Conservation (phyloP, 139 green algal genomes). For the Microglena sp. region DNA sequence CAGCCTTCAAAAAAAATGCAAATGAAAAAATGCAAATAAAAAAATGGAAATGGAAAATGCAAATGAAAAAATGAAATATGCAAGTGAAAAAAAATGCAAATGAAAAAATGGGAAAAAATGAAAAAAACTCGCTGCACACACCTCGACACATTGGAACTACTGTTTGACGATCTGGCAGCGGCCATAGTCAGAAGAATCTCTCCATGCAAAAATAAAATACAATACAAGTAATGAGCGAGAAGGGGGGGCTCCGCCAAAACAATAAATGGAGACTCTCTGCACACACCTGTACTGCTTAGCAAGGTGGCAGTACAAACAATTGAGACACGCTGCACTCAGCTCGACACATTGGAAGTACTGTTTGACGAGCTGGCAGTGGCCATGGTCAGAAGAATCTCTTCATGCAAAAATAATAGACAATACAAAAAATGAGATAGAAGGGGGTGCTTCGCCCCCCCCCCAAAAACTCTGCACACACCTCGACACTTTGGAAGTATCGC, state of each 20-base stretch:
- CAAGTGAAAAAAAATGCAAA: too few relatives aligned
- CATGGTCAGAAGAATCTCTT: too few relatives aligned
- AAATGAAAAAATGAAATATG: too few relatives aligned
- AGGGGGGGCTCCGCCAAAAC: not conserved
- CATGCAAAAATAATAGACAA: too few relatives aligned
- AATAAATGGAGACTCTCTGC: not conserved
- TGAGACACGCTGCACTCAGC: not conserved
- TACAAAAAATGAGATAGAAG: too few relatives aligned
- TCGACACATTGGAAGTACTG: not conserved
- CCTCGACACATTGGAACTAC: constrained; percentile 43
- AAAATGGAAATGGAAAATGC: too few relatives aligned
- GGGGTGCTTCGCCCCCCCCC: too few relatives aligned
- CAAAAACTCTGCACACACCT: not conserved
- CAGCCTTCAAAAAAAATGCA: too few relatives aligned
- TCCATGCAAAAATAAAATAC: not conserved
- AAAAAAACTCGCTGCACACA: not conserved
- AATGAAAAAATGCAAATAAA: too few relatives aligned
- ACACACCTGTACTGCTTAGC: not conserved
- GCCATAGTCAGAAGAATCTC: not conserved
- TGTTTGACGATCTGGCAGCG: constrained; percentile 57
- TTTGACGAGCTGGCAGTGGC: not conserved
- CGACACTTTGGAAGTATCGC: not conserved
- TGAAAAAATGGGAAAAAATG: too few relatives aligned
- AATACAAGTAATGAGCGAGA: not conserved
- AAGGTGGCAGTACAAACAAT: too few relatives aligned